These are phyloP conservation scores for Lodderomyces orthopsilosis DNA, from an alignment of 1,139 yeast species.

Conservation along the genomic window DNA sequence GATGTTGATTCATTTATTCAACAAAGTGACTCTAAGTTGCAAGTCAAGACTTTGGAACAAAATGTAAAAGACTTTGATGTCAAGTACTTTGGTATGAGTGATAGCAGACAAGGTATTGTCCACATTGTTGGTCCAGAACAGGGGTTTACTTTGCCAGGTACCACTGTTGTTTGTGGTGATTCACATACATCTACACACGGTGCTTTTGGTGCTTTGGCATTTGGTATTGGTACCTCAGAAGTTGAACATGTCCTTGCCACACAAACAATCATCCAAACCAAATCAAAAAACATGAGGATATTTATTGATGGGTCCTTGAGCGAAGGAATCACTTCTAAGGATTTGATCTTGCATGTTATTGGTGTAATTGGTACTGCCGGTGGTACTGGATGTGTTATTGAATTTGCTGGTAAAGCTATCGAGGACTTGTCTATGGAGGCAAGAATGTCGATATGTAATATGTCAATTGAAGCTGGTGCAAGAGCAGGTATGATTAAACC, in stretches of 20 bases:
- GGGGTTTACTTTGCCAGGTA: constrained; percentile 96
- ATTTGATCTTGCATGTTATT: constrained; percentile 87
- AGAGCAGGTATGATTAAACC: constrained; percentile 99
- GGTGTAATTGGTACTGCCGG: constrained; percentile 99
- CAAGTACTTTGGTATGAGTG: constrained; percentile 91
- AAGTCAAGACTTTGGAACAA: constrained; percentile 87
- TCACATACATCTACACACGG: constrained; percentile 98
- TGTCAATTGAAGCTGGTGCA: constrained; percentile 94
- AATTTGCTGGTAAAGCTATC: constrained; percentile 94
- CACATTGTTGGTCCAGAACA: constrained; percentile 99
- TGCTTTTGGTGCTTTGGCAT: constrained; percentile 96
- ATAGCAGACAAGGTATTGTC: constrained; percentile 93
- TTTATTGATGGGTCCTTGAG: constrained; percentile 76
- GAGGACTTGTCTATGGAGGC: constrained; percentile 92
- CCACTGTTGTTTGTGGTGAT: constrained; percentile 98
- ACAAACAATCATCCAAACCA: constrained; percentile 90
- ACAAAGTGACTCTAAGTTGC: constrained; percentile 88
- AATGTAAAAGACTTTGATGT: constrained; percentile 88
- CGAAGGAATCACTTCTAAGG: constrained; percentile 93
- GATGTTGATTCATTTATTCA: constrained; percentile 78
- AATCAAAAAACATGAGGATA: constrained; percentile 93
- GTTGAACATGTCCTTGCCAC: constrained; percentile 98
- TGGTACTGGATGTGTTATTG: constrained; percentile 96
- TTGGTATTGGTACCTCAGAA: constrained; percentile 98
- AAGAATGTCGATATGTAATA: constrained; percentile 97